Evolutionary conservation across 176 grass and related monocot species (phyloP).

Genomic region (Aegilops tauschii): DNA sequence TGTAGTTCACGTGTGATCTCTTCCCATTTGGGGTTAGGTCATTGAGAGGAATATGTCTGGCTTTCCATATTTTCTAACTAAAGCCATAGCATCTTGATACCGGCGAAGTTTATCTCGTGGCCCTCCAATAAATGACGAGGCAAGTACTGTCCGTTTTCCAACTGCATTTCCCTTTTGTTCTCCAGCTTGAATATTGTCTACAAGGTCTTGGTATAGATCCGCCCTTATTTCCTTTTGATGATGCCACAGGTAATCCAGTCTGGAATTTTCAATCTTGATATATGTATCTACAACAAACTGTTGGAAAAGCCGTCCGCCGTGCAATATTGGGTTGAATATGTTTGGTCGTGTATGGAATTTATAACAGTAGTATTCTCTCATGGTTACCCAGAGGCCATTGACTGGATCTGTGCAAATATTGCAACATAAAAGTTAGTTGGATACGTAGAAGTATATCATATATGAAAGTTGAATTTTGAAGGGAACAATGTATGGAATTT

Average conservation of each 20-base stretch:
- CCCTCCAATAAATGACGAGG: not conserved
- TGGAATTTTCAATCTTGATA: not conserved
- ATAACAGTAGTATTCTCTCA: not conserved
- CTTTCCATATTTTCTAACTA: not conserved
- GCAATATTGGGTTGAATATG: not conserved
- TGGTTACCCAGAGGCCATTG: not conserved
- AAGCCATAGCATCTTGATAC: not conserved
- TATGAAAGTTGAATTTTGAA: too few species aligned
- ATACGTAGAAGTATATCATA: too few species aligned
- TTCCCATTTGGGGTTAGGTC: not conserved
- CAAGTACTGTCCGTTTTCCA: not conserved
- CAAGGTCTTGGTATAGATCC: not conserved
- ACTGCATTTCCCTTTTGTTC: not conserved
- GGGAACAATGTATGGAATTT: too few species aligned
- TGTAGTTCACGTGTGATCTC: not conserved
- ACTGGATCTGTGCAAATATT: not conserved
- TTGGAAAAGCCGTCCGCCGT: not conserved
- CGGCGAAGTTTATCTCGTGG: not conserved
- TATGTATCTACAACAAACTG: constrained; percentile 2
- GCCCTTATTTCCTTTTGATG: not conserved
- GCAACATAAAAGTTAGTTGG: not conserved
- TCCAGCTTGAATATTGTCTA: not conserved
- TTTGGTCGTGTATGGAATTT: not conserved
- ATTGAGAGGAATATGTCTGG: not conserved
- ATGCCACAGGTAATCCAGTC: not conserved